A percentile compares a stretch with the other conserved stretches of the same genome.
phyloP scores from a whole-genome alignment of 768 basidiomycete species.

The Tricholoma flavovirens region DNA sequence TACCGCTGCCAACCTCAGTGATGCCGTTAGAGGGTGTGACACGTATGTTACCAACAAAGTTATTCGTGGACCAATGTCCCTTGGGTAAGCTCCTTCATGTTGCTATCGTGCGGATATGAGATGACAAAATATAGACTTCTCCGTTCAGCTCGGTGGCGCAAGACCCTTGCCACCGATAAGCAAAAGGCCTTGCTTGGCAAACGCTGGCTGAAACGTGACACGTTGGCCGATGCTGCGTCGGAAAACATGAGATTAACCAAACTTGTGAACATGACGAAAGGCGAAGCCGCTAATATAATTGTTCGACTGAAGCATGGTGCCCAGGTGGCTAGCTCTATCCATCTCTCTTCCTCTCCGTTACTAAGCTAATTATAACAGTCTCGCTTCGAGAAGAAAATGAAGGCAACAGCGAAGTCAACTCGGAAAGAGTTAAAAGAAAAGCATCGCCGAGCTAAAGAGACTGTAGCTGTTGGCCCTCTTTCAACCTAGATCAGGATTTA shows the following conservation, averaged over 20 bases:
- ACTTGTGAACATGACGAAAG: conserved; percentile 56
- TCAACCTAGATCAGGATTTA: neutral
- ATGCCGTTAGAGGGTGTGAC: conserved; percentile 65
- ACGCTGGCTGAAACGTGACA: conserved; percentile 35
- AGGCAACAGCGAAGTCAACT: conserved; percentile 31
- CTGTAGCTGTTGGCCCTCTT: conserved; percentile 59
- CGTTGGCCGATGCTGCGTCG: conserved; percentile 14
- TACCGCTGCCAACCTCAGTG: conserved; percentile 46
- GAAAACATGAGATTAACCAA: conserved; percentile 21
- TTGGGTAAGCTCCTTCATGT: conserved; percentile 37
- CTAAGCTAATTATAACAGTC: conserved; percentile 29
- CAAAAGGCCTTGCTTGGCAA: conserved; percentile 56
- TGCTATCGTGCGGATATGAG: neutral
- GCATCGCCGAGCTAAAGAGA: conserved; percentile 43
- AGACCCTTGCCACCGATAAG: conserved; percentile 48
- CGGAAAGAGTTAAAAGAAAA: conserved; percentile 41
- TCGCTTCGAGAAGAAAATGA: conserved; percentile 50
- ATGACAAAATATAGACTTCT: conserved; percentile 39
- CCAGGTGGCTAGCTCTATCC: conserved; percentile 35
- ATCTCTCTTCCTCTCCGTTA: neutral
- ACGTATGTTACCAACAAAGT: conserved; percentile 56
- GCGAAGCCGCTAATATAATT: conserved; percentile 75
- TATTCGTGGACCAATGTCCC: conserved; percentile 39
- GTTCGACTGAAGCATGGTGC: conserved; percentile 75
- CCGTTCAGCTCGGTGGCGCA: conserved; percentile 64